Percentiles rank a stretch among this genome's conserved stretches.
These are phyloP conservation scores for Fistulinella prunicolor DNA, from an alignment of 768 basidiomycete species.

Conservation along the genomic window DNA sequence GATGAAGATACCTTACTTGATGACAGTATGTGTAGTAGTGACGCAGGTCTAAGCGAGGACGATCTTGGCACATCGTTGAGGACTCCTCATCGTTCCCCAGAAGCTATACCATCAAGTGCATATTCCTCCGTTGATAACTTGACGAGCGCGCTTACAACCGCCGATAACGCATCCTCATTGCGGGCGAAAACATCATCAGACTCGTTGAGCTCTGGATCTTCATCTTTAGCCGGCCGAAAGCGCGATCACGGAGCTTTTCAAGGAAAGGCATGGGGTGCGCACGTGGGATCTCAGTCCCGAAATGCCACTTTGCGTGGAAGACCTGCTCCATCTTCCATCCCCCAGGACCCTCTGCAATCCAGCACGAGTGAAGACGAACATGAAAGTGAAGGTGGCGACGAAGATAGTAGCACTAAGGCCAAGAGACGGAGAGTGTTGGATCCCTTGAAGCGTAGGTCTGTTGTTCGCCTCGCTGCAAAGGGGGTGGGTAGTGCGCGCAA, in stretches of 20 bases:
- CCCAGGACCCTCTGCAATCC: conserved; percentile 17
- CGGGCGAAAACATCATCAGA: conserved; percentile 42
- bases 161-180: conserved; percentile 37
- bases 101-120: conserved; percentile 19
- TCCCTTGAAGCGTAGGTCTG: conserved; percentile 24
- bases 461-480: conserved; percentile 23
- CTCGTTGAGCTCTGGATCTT: conserved; percentile 38
- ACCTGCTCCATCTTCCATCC: conserved; percentile 1
- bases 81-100: conserved; percentile 47
- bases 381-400: conserved; percentile 11
- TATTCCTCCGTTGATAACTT: conserved; percentile 27
- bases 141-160: conserved; percentile 37
- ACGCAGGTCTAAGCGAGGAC: conserved; percentile 40
- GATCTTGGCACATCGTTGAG: conserved; percentile 65
- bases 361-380: conserved; percentile 23
- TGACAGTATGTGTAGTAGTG: conserved; percentile 27
- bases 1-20: conserved; percentile 23
- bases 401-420: conserved; percentile 5
- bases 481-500: conserved; percentile 15
- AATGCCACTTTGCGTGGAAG: conserved; percentile 30
- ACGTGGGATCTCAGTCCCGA: conserved; percentile 11
- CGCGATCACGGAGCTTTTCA: conserved; percentile 27
- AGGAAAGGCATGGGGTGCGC: background rate
- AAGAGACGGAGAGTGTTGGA: conserved; percentile 30
- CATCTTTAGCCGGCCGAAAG: conserved; percentile 41